These are phyloP conservation scores for Sonneratia caseolaris DNA, from an alignment of 345 rosid genomes.

Conservation along the genomic window DNA sequence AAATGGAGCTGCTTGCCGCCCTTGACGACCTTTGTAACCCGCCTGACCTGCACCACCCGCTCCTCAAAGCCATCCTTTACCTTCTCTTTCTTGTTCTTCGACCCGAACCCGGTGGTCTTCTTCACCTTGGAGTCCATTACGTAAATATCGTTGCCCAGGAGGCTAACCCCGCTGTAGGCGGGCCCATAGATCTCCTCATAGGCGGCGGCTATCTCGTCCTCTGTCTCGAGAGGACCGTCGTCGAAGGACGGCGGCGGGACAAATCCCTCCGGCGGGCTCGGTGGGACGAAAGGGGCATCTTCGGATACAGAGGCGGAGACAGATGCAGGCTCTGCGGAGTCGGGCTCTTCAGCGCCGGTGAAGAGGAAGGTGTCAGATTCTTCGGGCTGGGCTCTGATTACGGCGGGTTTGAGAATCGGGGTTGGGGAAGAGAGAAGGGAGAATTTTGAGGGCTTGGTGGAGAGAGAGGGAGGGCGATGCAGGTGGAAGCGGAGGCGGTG, in stretches of 20 bases:
- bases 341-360: neutral
- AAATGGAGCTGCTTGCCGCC: constrained; percentile 85
- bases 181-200: constrained; percentile 82
- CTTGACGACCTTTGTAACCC: constrained; percentile 87
- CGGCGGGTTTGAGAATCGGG: constrained; percentile 8
- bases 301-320: neutral
- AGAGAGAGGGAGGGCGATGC: constrained; percentile 23
- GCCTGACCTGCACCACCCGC: constrained; percentile 74
- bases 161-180: constrained; percentile 53
- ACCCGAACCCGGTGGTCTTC: constrained; percentile 35
- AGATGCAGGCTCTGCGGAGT: too few relatives aligned
- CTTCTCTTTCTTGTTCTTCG: constrained; percentile 48
- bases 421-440: constrained; percentile 22
- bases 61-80: constrained; percentile 72
- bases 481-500: constrained; percentile 22
- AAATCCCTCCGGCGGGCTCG: constrained; percentile 56
- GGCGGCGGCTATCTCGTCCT: constrained; percentile 62
- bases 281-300: constrained; percentile 35
- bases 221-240: constrained; percentile 55
- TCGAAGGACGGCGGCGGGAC: constrained; percentile 52
- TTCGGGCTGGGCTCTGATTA: constrained; percentile 12
- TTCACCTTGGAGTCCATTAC: constrained; percentile 65
- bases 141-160: constrained; percentile 46
- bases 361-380: constrained; percentile 26
- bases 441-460: constrained; percentile 19